Evolutionary conservation across 2,329 filamentous ascomycete species (phyloP).

Genomic region (Annulohypoxylon truncatum): DNA sequence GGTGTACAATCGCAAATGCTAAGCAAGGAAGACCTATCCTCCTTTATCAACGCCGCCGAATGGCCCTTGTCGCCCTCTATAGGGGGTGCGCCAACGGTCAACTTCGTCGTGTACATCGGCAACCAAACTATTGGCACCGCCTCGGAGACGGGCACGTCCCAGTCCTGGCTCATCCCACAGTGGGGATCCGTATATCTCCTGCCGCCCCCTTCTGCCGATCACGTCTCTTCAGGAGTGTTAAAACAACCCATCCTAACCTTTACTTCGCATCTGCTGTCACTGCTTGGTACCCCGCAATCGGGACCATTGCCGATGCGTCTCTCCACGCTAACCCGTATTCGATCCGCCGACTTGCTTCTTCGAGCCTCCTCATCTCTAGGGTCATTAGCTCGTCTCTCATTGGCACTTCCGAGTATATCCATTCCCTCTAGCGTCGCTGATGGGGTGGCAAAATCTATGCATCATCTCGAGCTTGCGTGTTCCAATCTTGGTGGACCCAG

Average conservation of each 20-base stretch:
- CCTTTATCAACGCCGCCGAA: slow-evolving; percentile 97
- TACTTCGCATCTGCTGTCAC: slow-evolving; percentile 86
- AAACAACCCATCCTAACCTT: slow-evolving; percentile 88
- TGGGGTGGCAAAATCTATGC: slow-evolving; percentile 82
- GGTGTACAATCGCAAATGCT: slow-evolving; percentile 74
- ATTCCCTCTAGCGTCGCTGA: slow-evolving; percentile 89
- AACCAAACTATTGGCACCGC: slow-evolving; percentile 74
- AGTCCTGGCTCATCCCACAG: slow-evolving; percentile 91
- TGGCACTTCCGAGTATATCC: slow-evolving; percentile 87
- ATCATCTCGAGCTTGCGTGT: slow-evolving; percentile 82
- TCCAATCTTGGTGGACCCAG: slow-evolving; percentile 72
- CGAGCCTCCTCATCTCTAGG: slow-evolving; percentile 94
- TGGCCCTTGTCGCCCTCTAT: slow-evolving; percentile 97
- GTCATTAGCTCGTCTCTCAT: slow-evolving; percentile 86
- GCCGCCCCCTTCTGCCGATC: slow-evolving; percentile 55
- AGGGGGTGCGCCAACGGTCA: slow-evolving; percentile 90
- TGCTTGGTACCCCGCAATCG: slow-evolving; percentile 84
- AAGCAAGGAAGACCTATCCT: slow-evolving; percentile 86
- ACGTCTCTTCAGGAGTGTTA: slow-evolving; percentile 74
- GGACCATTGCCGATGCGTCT: slow-evolving; percentile 88
- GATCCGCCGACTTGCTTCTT: slow-evolving; percentile 84
- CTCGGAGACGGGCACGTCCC: slow-evolving; percentile 61
- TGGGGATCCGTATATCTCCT: slow-evolving; percentile 83
- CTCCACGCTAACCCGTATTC: slow-evolving; percentile 85
- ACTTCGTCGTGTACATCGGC: slow-evolving; percentile 93